phyloP scores from a whole-genome alignment of 2,329 filamentous ascomycete species.

The Diaporthe batatas region DNA sequence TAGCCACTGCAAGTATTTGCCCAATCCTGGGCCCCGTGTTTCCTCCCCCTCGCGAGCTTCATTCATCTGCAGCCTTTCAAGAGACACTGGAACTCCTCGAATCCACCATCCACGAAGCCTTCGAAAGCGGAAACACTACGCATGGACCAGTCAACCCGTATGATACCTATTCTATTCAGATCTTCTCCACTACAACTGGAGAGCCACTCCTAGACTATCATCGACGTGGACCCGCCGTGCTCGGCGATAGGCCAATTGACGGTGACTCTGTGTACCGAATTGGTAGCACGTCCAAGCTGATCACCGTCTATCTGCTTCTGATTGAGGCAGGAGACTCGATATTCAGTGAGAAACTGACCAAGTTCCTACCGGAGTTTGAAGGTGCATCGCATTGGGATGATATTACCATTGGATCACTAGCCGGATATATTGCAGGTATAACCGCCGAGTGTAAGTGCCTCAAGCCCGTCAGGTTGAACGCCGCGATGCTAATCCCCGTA shows the following conservation, averaged over 20 bases:
- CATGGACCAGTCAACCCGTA: conserved; percentile 1
- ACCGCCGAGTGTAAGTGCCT: not conserved
- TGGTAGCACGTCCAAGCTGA: not conserved
- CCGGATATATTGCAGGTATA: not conserved
- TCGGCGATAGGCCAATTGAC: not conserved
- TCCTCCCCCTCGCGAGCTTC: not conserved
- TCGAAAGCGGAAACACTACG: not conserved
- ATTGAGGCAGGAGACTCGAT: not conserved
- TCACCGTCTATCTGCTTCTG: not conserved
- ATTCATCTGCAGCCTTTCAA: not conserved
- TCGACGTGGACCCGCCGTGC: not conserved
- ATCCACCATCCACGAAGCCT: not conserved
- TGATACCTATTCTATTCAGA: not conserved
- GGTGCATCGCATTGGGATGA: not conserved
- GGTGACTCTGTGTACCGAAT: conserved; percentile 7
- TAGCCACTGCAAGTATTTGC: conserved; percentile 1
- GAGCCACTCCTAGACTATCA: conserved; percentile 1
- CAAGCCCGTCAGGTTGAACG: not conserved
- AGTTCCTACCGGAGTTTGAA: not conserved
- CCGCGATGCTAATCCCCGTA: not conserved
- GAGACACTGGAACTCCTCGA: not conserved
- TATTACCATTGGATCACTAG: not conserved
- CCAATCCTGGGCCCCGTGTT: not conserved
- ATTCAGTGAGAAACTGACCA: not conserved
- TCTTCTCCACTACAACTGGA: not conserved